Percentiles rank a stretch among this genome's conserved stretches.
Evolutionary conservation across 306 rosid species (phyloP).

Genomic region (Cucurbita ficifolia): DNA sequence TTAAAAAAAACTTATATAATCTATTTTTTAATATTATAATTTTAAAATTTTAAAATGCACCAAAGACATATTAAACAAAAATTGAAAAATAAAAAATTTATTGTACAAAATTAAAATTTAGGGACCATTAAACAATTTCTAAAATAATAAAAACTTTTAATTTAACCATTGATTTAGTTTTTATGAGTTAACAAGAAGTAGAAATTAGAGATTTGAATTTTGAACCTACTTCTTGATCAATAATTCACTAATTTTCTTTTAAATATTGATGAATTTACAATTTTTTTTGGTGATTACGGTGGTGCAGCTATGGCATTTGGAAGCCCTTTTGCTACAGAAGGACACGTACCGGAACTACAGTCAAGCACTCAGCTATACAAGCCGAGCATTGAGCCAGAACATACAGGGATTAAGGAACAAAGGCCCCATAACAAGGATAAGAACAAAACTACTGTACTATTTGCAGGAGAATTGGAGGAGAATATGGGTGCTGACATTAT

Average conservation of each 20-base stretch:
- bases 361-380: slow-evolving; percentile 95
- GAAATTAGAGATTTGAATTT: background rate
- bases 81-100: too few species aligned
- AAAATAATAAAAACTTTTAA: too few species aligned
- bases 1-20: too few species aligned
- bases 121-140: too few species aligned
- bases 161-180: too few species aligned
- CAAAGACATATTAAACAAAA: too few species aligned
- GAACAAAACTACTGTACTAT: slow-evolving; percentile 52
- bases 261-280: slow-evolving; percentile 15
- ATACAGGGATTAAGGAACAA: slow-evolving; percentile 71
- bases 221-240: background rate
- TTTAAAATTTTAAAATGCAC: too few species aligned
- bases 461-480: slow-evolving; percentile 92
- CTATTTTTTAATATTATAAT: too few species aligned
- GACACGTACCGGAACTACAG: slow-evolving; percentile 93
- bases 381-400: slow-evolving; percentile 98
- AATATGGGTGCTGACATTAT: slow-evolving; percentile 67
- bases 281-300: slow-evolving; percentile 1
- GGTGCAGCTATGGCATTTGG: slow-evolving; percentile 91
- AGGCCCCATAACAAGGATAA: slow-evolving; percentile 56
- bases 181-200: too few species aligned
- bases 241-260: background rate
- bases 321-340: slow-evolving; percentile 82
- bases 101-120: too few species aligned